These are phyloP conservation scores for Leccinum rimulosum DNA, from an alignment of 768 basidiomycete species.

Conservation along the genomic window DNA sequence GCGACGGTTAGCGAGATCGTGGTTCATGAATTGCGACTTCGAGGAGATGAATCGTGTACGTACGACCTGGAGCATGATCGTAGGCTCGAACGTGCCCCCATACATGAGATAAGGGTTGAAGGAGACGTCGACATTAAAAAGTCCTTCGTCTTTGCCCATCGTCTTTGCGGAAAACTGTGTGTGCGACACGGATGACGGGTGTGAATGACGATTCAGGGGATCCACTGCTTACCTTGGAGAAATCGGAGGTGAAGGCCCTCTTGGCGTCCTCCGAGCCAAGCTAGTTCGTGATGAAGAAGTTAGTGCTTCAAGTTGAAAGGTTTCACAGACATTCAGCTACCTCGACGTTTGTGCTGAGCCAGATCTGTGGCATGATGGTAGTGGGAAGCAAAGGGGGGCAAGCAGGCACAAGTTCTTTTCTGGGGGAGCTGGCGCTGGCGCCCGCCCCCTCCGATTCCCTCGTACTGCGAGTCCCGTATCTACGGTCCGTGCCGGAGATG, in stretches of 20 bases:
- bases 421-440: neutral
- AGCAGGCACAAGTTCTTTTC: neutral
- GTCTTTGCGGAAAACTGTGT: slow-evolving; percentile 50
- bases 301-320: neutral
- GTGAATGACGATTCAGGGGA: neutral
- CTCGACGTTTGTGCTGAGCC: slow-evolving; percentile 39
- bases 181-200: neutral
- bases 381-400: neutral
- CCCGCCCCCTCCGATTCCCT: too few species aligned
- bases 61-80: slow-evolving; percentile 58
- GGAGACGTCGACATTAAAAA: slow-evolving; percentile 52
- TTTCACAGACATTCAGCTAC: slow-evolving; percentile 13
- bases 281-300: slow-evolving; percentile 1
- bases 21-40: neutral
- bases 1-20: neutral
- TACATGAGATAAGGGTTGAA: slow-evolving; percentile 63
- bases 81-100: slow-evolving; percentile 62
- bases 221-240: slow-evolving; percentile 49
- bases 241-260: slow-evolving; percentile 43
- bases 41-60: slow-evolving; percentile 23
- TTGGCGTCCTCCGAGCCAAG: slow-evolving; percentile 26
- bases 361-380: slow-evolving; percentile 36
- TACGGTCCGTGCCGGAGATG: too few species aligned
- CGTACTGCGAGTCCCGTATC: too few species aligned
- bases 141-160: slow-evolving; percentile 52